Evolutionary conservation across 2,329 filamentous ascomycete species (phyloP), one percentile per base, ranked within the genome.

Genomic region (Chrysoporthe puriensis): DNA sequence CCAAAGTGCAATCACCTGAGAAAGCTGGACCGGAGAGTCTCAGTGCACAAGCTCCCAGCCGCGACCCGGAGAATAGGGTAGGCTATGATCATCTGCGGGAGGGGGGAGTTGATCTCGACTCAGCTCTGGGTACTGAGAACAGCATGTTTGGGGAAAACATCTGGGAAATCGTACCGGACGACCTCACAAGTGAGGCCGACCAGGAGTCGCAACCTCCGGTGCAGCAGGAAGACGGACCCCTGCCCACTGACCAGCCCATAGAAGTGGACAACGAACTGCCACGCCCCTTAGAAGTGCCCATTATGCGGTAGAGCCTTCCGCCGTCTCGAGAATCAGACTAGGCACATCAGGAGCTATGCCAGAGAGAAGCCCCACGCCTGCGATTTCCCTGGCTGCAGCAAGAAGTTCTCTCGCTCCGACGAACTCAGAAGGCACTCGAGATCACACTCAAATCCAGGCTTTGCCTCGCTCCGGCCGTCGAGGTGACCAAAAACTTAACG

Each of bases 241-340:
- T 89, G 60, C 87, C 88, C 58, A 84, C 84, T 72, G 86, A 89
- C 67, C 88, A 92, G 76, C 75, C 83, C 71, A 73, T 87, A 80
- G 80, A 92, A 85, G 84, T 81, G 68, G 71, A 77, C 61, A 82
- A 79, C 71, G 95, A 98, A 80, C 88, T 98, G 64, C 95, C 96
- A 69, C 90, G 96, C 66, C 95, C 95, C 95, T 0, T 99, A 99
- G 89, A 98, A 98, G 85, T 99, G 96, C 80, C 94, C 95, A 70
- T 88, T 99, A 71, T 99, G 96, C 84, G 95, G 97, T 76, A 97
- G 97, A 86, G 95, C 96, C 70, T 99, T 99, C 83, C 96, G 98
- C 85, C 93, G 96, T 71, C 86, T 99, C 54, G 94, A 98, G 84
- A 95, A 98, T 79, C 95, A 97, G 85, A 90, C 87, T 26, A 82